Conservation (phyloP, 306 rosid genomes). For the Quercus rubra region DNA sequence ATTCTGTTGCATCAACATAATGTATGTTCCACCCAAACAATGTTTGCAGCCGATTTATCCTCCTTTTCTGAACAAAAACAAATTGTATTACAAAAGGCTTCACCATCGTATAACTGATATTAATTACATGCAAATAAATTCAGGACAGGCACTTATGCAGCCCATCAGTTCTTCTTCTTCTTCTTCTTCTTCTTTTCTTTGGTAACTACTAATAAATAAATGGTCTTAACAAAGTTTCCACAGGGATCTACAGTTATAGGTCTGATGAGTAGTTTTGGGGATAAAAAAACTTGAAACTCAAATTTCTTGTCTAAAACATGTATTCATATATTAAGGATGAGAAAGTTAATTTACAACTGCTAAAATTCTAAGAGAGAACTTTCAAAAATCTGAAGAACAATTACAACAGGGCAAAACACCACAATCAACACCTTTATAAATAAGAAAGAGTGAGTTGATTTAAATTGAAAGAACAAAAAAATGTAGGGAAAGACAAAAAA, state of each 20-base stretch:
- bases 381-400: background rate
- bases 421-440: background rate
- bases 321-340: background rate
- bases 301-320: background rate
- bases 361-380: background rate
- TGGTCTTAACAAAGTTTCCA: background rate
- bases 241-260: background rate
- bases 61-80: slow-evolving; percentile 57
- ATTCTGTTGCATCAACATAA: slow-evolving; percentile 67
- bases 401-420: background rate
- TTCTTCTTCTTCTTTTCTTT: background rate
- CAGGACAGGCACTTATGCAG: background rate
- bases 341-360: background rate
- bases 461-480: too few species aligned
- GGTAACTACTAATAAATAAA: background rate
- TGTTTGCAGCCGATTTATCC: slow-evolving; percentile 60
- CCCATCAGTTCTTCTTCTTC: background rate
- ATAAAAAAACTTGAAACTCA: background rate
- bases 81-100: slow-evolving; percentile 8
- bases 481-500: too few species aligned
- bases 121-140: slow-evolving; percentile 1
- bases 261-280: background rate
- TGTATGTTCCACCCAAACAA: slow-evolving; percentile 78
- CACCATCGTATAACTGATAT: background rate
- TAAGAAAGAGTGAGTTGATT: too few species aligned